These are phyloP conservation scores for Sporobolomyces pararoseus DNA, from an alignment of 768 basidiomycete species.

Conservation along the genomic window DNA sequence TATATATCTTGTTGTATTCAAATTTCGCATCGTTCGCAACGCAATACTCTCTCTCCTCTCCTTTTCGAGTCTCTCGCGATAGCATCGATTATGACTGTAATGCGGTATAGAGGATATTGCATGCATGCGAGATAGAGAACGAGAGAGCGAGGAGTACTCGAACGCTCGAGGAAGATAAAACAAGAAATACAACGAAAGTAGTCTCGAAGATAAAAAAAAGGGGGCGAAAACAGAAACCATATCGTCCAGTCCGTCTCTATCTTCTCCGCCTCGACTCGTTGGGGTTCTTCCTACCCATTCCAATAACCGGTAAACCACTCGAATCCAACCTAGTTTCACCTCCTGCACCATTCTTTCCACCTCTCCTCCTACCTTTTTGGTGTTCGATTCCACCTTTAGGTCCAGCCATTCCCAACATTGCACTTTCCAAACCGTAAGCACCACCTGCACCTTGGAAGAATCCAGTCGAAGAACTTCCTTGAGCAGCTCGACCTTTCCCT, in stretches of 20 bases:
- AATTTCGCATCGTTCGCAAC: too few relatives aligned
- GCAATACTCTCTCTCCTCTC: background rate
- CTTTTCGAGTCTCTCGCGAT: too few relatives aligned
- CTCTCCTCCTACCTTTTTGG: constrained; percentile 51
- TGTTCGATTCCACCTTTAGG: constrained; percentile 65
- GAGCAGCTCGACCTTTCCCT: background rate
- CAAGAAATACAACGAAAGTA: too few relatives aligned
- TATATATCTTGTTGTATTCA: too few relatives aligned
- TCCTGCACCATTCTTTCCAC: constrained; percentile 38
- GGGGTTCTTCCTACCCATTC: constrained; percentile 82
- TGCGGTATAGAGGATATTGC: background rate
- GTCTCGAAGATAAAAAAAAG: too few relatives aligned
- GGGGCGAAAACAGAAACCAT: background rate
- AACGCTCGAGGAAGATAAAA: too few relatives aligned
- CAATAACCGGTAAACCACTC: constrained; percentile 72
- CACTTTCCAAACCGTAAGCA: constrained; percentile 39
- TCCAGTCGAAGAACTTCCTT: background rate
- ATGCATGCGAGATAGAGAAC: too few relatives aligned
- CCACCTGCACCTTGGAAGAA: constrained; percentile 30
- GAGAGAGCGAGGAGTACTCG: too few relatives aligned
- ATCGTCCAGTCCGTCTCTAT: background rate
- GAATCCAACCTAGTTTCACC: constrained; percentile 48
- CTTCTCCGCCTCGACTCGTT: constrained; percentile 66
- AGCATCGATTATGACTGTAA: too few relatives aligned
- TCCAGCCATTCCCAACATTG: constrained; percentile 35